Evolutionary conservation across 495 filamentous ascomycete species (phyloP), one percentile per base, ranked within the genome.

Genomic region (Aspergillus nanangensis): DNA sequence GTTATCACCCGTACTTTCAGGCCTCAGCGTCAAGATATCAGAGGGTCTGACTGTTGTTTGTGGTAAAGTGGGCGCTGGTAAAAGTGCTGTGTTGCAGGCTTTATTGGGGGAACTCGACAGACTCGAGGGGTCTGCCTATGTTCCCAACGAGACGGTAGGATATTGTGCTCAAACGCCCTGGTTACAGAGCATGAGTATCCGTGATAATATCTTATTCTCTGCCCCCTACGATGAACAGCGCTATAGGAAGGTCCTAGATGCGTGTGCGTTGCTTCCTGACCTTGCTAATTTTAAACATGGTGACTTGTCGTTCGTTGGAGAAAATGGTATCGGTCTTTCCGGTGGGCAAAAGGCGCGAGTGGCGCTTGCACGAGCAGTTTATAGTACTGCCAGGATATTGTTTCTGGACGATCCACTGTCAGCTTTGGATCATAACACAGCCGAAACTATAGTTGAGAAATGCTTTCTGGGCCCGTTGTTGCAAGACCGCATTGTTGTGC

Each of bases 121-220:
- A 51, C 58, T 76, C 13, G 57, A 61, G 10, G 88, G 89, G 7
- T 68, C 77, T 5, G 74, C 75, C 18, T 60, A 68, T 8, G 63
- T 81, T 13, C 80, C 87, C 3, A 78, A 76, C 19, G 81, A 84
- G 40, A 83, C 83, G 69, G 67, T 92, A 1, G 88, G 83, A 8
- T 95, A 91, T 65, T 91, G 87, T 58, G 80, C 82, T 2, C 88
- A 95, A 53, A 86, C 81, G 3, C 86, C 89, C n/a, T 95, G 89
- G 89, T 71, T 95, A 5, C 87, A 93, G 58, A 92, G 85, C 54
- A 92, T 92, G 87, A 91, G 80, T 47, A 90, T 95, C 36, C 82
- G 83, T 2, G 84, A 92, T 24, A 92, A 92, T 48, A 90, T 92
- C 34, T 62, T 92, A 1, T 93, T 93, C 60, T 84, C 82, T 31